Base-by-base conservation (phyloP, 176 grass and related monocot genomes). In the Leersia perrieri region DNA sequence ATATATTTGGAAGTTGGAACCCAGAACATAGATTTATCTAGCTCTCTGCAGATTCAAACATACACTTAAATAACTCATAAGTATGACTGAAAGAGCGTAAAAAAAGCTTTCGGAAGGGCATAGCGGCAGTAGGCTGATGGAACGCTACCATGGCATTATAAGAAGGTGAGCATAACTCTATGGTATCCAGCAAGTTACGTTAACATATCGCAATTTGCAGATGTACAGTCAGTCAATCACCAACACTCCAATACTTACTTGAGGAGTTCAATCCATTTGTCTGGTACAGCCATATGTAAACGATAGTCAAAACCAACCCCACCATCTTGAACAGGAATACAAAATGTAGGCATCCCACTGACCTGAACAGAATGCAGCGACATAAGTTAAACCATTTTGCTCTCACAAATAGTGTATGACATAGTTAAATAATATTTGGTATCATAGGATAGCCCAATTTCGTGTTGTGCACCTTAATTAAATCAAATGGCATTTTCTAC, bases 181-280 rank as follows among this genome's bases (percentile, higher is more conserved):
- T 66, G 31, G 30, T 63, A 83, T 35, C 60, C 70, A 35, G 5
- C 13, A 35, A 74, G 30, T 14, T 53, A 42, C 60, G 74, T 25
- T 9, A 49, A 74, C 62, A 42, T 36, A 63, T 10, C 68, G 15
- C 38, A 77, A 20, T 72, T 53, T 58, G n/a, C 47, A 9, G 35
- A 61, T 44, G 68, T 73, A 44, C 41, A n/a, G n/a, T n/a, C n/a
- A n/a, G n/a, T n/a, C n/a, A 83, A 75, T 70, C 7, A 23, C 51
- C 45, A 22, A 71, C 53, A 42, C 69, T 74, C 14, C 13, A 80
- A 28, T 44, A 83, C 91, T 92, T 89, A 97, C 94, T 97, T 88
- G 79, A 97, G 86, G 58, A 97, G 85, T 83, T 97, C 94, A 70
- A 97, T 97, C 94, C 94, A 97, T 85, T 97, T 97, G 81, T 97